phyloP scores from a whole-genome alignment of 805 yeast genomes.

The Candida bentonensis region DNA sequence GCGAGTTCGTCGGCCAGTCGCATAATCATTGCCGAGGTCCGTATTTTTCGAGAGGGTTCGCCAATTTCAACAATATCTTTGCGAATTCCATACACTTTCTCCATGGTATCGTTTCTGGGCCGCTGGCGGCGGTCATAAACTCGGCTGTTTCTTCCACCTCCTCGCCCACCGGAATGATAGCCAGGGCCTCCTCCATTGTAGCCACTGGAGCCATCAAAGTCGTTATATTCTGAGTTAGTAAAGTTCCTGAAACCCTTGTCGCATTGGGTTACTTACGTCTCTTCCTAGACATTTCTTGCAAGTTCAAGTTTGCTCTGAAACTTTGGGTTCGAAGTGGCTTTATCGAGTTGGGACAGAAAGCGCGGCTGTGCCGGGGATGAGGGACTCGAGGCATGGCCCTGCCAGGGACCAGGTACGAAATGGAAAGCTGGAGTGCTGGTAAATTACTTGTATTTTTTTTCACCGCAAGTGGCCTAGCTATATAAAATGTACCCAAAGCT shows the following conservation, averaged over 20 bases:
- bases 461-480: too few relatives aligned
- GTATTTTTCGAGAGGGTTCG: conserved; percentile 29
- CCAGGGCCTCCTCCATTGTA: not conserved
- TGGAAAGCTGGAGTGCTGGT: too few relatives aligned
- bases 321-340: too few relatives aligned
- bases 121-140: not conserved
- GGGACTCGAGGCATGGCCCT: too few relatives aligned
- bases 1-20: conserved; percentile 26
- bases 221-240: not conserved
- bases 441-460: too few relatives aligned
- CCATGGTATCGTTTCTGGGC: not conserved
- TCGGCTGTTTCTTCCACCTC: not conserved
- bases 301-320: too few relatives aligned
- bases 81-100: conserved; percentile 10
- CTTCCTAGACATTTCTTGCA: conserved; percentile 1
- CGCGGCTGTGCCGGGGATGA: too few relatives aligned
- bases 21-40: conserved; percentile 12
- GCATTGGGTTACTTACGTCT: not conserved
- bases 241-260: not conserved
- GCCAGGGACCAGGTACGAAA: too few relatives aligned
- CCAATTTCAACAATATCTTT: conserved; percentile 43
- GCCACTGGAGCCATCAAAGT: not conserved
- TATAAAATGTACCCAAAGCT: too few relatives aligned
- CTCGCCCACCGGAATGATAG: not conserved
- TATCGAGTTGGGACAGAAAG: too few relatives aligned